Evolutionary conservation across 768 basidiomycete species (phyloP), one percentile per base, ranked within the genome.

Genomic region (Leccinum rimulosum): DNA sequence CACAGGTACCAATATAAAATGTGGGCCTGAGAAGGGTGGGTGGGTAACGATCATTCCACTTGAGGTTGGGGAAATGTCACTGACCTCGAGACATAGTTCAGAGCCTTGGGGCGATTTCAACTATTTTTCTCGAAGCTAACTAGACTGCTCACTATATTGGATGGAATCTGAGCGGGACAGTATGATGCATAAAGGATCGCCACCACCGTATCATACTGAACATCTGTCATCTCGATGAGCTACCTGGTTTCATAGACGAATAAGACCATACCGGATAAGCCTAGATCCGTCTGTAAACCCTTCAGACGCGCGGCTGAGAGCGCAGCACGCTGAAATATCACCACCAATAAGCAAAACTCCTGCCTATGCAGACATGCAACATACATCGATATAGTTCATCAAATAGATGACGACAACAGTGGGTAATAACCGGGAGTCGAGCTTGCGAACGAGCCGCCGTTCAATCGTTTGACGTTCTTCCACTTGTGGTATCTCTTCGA

Each of bases 311-410:
- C 82, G 40, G 81, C 75, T 0, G 80, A 78, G n/a, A 83, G 68
- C 1, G 79, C 82, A 54, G 74, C 77, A n/a, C 82, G 75, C 82
- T 83, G 50, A 7, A 55, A 28, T 43, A 9, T 11, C 22, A 25
- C 31, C 4, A 27, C 45, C n/a, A 47, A 14, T 57, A 36, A 61
- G 15, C 9, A 40, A 14, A 17, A 47, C 3, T 2, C 15, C 11
- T 35, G n/a, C 10, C 6, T 27, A 43, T 52, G 9, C n/a, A 47
- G 15, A 40, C 30, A 48, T 1, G 28, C 43, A 3, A 64, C 72
- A 60, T 59, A 87, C 86, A 69, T 87, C 85, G 59, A 88, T 86
- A 63, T 84, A 87, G 63, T 87, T 88, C 83, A 87, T 82, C 58
- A 88, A 78, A 62, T 75, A 86, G 38, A 87, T 84, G 54, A 84